Evolutionary conservation across 2,329 filamentous ascomycete species (phyloP).

Genomic region (Cladosporium sp.): DNA sequence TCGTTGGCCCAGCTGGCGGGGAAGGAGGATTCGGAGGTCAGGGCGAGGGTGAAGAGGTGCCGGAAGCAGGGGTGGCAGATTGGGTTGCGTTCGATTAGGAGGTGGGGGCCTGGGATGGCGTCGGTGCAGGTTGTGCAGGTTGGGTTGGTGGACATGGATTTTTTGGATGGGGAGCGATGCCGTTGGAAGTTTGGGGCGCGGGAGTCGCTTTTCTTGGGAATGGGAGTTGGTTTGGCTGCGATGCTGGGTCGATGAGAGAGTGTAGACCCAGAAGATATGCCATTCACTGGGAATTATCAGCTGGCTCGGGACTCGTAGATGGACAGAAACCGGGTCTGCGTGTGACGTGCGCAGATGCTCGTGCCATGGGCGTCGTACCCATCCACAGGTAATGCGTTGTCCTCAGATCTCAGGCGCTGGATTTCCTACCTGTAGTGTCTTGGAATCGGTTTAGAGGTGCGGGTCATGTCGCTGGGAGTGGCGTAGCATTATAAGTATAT

Average conservation of each 20-base stretch:
- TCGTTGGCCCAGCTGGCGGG: conserved; percentile 14
- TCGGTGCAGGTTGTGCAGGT: conserved; percentile 5
- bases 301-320: no score
- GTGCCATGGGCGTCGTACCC: no score
- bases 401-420: no score
- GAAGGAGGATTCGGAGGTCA: conserved; percentile 13
- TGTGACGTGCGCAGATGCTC: no score
- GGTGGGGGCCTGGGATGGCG: background rate
- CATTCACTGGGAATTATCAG: no score
- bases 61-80: conserved; percentile 14
- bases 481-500: conserved; percentile 8
- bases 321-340: no score
- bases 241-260: no score
- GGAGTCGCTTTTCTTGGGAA: background rate
- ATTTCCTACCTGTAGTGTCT: no score
- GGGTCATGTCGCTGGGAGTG: conserved; percentile 1
- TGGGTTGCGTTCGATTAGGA: background rate
- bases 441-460: no score
- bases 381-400: no score
- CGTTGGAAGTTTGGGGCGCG: background rate
- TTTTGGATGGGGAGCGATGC: background rate
- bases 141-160: background rate
- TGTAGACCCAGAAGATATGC: no score
- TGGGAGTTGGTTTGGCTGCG: background rate
- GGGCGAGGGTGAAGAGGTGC: conserved; percentile 13